A percentile compares a stretch with the other conserved stretches of the same genome.
These are phyloP conservation scores for Pythium dissimile DNA, from an alignment of 352 stramenopile genomes.

Conservation along the genomic window DNA sequence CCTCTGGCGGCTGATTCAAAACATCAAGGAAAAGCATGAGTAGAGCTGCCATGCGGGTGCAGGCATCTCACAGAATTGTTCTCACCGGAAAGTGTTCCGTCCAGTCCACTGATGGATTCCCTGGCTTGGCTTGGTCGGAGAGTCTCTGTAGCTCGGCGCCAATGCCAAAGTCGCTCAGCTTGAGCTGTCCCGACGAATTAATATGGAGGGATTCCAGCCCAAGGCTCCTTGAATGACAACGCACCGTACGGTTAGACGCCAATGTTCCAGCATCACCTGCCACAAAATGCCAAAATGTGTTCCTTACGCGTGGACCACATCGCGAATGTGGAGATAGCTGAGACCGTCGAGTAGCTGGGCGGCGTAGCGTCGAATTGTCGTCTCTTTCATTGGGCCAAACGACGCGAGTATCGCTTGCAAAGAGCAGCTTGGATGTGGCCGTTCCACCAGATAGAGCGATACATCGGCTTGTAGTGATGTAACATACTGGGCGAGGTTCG, in stretches of 20 bases:
- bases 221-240: constrained; percentile 27
- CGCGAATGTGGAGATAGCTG: constrained; percentile 40
- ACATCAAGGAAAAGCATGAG: constrained; percentile 3
- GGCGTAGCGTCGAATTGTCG: constrained; percentile 65
- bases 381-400: constrained; percentile 72
- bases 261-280: background rate
- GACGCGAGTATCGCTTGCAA: constrained; percentile 56
- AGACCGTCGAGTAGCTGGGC: constrained; percentile 53
- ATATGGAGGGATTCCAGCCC: constrained; percentile 50
- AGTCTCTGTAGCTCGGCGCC: constrained; percentile 9
- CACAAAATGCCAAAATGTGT: background rate
- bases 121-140: background rate
- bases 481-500: constrained; percentile 39
- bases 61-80: background rate
- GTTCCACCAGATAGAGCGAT: constrained; percentile 39
- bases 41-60: background rate
- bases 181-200: constrained; percentile 52
- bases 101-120: constrained; percentile 15
- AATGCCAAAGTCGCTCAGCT: constrained; percentile 54
- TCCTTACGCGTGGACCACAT: constrained; percentile 44
- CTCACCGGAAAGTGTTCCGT: constrained; percentile 14
- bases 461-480: constrained; percentile 30
- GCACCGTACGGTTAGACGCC: background rate
- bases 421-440: constrained; percentile 37
- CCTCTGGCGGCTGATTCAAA: background rate